Conservation (phyloP, 106 monocot genomes). For the Allium fistulosum region DNA sequence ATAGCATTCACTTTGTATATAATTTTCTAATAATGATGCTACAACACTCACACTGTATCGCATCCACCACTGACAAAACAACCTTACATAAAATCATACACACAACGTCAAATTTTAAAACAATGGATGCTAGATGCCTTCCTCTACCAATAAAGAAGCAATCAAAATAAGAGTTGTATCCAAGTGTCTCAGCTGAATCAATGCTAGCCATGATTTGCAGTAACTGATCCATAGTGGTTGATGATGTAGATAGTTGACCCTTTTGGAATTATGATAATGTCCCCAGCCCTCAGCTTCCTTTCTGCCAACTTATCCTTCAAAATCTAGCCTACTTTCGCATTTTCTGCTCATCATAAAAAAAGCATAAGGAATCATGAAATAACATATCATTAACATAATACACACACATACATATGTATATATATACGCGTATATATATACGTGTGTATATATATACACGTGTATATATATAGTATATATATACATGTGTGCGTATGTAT, state of each 20-base stretch:
- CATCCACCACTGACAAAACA: too few species aligned
- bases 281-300: constrained; percentile 55
- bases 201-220: constrained; percentile 63
- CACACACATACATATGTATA: too few species aligned
- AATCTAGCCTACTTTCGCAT: constrained; percentile 63
- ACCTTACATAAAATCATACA: too few species aligned
- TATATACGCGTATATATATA: too few species aligned
- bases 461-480: too few species aligned
- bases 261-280: constrained; percentile 49
- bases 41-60: too few species aligned
- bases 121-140: constrained; percentile 32
- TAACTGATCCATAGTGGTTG: constrained; percentile 54
- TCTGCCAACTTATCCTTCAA: constrained; percentile 57
- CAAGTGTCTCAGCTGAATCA: constrained; percentile 7
- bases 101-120: constrained; percentile 55
- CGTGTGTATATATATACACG: too few species aligned
- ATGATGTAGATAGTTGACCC: constrained; percentile 79
- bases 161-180: constrained; percentile 12
- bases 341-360: constrained; percentile 16
- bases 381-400: neutral
- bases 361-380: too few species aligned
- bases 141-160: constrained; percentile 77
- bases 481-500: too few species aligned
- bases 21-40: too few species aligned
- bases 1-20: too few species aligned